These are phyloP conservation scores for Mycosphaerella sp. DNA, from an alignment of 2,329 filamentous ascomycete species.

Conservation along the genomic window DNA sequence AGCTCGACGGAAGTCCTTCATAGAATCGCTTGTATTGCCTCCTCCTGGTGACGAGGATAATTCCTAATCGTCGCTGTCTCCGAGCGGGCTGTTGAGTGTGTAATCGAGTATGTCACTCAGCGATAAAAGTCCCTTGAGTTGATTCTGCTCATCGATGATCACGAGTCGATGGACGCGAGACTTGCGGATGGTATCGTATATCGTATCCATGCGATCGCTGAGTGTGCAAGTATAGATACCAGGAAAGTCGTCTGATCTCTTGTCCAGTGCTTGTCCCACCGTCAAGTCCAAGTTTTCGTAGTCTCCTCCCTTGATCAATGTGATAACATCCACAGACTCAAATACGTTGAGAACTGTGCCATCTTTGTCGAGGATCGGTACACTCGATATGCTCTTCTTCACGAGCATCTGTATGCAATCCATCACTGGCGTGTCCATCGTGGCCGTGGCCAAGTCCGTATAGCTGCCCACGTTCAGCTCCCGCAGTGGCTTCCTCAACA, in stretches of 20 bases:
- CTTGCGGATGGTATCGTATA: constrained; percentile 94
- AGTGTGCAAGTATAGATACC: constrained; percentile 95
- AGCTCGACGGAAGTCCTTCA: neutral
- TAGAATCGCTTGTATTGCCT: neutral
- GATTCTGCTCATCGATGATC: constrained; percentile 83
- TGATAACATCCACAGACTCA: constrained; percentile 94
- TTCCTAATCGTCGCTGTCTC: constrained; percentile 24
- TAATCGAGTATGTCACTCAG: constrained; percentile 96
- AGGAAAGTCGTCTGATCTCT: constrained; percentile 81
- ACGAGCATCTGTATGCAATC: constrained; percentile 94
- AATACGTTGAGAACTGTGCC: constrained; percentile 86
- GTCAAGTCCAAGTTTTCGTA: constrained; percentile 85
- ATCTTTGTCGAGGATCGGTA: constrained; percentile 83
- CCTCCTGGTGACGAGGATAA: neutral
- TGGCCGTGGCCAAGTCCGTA: constrained; percentile 68
- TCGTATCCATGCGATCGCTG: constrained; percentile 85
- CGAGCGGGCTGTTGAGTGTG: constrained; percentile 53
- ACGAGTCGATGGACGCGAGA: constrained; percentile 89
- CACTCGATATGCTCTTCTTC: constrained; percentile 84
- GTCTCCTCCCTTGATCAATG: constrained; percentile 84
- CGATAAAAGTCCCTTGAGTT: constrained; percentile 82
- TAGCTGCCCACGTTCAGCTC: constrained; percentile 86
- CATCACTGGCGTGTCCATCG: constrained; percentile 85
- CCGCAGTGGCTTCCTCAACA: constrained; percentile 77
- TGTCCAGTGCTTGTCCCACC: constrained; percentile 83